Evolutionary conservation across 345 rosid species (phyloP), one percentile per base, ranked within the genome.

Genomic region (Rhodamnia argentea): DNA sequence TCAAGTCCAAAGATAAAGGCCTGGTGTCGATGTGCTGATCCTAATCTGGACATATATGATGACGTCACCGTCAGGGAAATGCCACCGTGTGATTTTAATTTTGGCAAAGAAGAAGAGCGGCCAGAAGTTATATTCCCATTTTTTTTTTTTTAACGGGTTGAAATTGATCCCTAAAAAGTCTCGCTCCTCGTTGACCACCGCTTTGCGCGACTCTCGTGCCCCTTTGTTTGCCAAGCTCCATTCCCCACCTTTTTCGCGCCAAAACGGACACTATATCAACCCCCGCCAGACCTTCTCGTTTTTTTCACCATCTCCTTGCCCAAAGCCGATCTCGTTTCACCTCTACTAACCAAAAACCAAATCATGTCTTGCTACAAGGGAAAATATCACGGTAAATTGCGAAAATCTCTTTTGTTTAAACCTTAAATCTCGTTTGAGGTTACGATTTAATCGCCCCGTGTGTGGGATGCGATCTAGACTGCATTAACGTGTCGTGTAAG

Each of bases 291-390:
- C 20, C 5, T 9, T 37, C 78, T 70, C 47, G 78, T 70, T 32
- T 20, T 15, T 9, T 27, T 11, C 5, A 40, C 10, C 44, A 12
- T 50, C 51, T 10, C 51, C 12, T 47, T 50, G 13, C 12, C 51
- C 51, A 7, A 10, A 10, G 6, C 12, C 51, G 12, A 51, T 51
- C 52, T 51, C 52, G 52, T 51, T 51, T 51, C 4, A 51, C 52
- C 52, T 51, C 11, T 3, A 11, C 1, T 11, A 51, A 51, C 52
- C 52, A 51, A 51, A 37, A 51, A 51, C 52, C 52, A 51, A 51
- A 82, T 23, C 64, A 86, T 86, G 88, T 86, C 88, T 83, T 86
- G 88, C 88, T 53, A 50, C 85, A 86, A 83, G 82, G 88, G 88
- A 70, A 86, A 83, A 32, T 86, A 86, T 47, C 85, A 83, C 44